Base-by-base conservation (phyloP, 2,329 filamentous ascomycete genomes). In the Fusarium agapanthi region DNA sequence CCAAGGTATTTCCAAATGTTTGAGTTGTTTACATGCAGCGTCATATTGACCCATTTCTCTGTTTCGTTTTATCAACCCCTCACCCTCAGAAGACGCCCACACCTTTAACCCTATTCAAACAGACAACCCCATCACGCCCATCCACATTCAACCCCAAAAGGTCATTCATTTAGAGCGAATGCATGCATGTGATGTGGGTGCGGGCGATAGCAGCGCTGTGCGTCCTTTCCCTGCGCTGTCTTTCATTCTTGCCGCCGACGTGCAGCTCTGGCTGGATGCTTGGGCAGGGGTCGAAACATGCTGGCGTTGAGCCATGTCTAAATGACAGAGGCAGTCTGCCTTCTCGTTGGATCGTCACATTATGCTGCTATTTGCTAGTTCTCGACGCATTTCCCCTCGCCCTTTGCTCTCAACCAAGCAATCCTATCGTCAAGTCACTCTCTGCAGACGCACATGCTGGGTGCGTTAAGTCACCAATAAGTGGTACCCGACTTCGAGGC, bases 241-340 rank as follows among this genome's bases (percentile, higher is more conserved):
- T 73, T 40, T 73, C 66, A 48, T 68, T 67, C 66, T 73, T 73
- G 57, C 63, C 71, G 67, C 71, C 67, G 54, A 54, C 71, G 47
- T 68, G 67, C 62, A 73, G 65, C 35, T 51, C 59, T 53, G 61
- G 63, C 70, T 59, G 34, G 59, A 54, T 45, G 61, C 62, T 67
- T 73, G 41, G 38, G 56, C 70, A 74, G 57, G 67, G 66, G 67
- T 65, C 45, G 67, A 74, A 74, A 72, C 67, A 51, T 67, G 58
- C 67, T 61, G 62, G 54, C 41, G 56, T 59, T 58, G 60, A 71
- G 66, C 47, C 38, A 50, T 61, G 56, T 34, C 53, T 58, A 37
- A 40, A 70, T 61, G 67, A 57, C 48, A 69, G 37, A 57, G 37
- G 61, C 53, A 47, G 47, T 58, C 67, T 48, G 50, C 37, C 57